These are phyloP conservation scores for Suillus lakei DNA, from an alignment of 768 basidiomycete genomes.

Conservation along the genomic window DNA sequence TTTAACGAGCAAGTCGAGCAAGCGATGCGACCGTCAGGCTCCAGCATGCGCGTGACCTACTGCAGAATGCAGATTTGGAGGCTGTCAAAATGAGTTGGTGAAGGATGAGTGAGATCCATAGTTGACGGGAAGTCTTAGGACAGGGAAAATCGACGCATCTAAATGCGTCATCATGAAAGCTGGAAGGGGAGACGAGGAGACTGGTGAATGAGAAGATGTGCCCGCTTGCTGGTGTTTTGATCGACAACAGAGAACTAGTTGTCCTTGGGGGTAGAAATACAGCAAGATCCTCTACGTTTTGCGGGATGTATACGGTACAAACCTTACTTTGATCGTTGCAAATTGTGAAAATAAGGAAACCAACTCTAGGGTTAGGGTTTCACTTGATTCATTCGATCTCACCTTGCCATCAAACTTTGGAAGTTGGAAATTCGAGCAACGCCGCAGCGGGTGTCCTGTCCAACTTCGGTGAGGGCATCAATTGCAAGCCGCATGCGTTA, in stretches of 20 bases:
- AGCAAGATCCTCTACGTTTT: background rate
- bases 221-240: conserved; percentile 64
- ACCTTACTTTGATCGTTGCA: background rate
- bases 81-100: conserved; percentile 44
- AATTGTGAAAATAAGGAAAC: conserved; percentile 6
- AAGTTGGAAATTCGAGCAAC: background rate
- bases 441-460: too few relatives aligned
- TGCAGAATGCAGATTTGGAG: conserved; percentile 91
- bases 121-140: conserved; percentile 51
- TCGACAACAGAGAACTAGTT: background rate
- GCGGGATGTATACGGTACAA: too few relatives aligned
- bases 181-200: conserved; percentile 90
- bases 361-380: conserved; percentile 10
- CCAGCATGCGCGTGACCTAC: conserved; percentile 89
- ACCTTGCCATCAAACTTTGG: background rate
- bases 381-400: too few relatives aligned
- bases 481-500: too few relatives aligned
- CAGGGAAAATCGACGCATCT: conserved; percentile 87
- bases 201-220: conserved; percentile 97
- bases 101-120: conserved; percentile 14
- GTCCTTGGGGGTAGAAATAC: background rate
- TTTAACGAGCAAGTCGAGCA: conserved; percentile 99
- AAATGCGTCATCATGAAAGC: conserved; percentile 95
- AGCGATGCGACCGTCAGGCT: conserved; percentile 85
- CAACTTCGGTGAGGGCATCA: too few relatives aligned